Conservation (phyloP, 257 asterid genomes). For the Capsicum chinense region DNA sequence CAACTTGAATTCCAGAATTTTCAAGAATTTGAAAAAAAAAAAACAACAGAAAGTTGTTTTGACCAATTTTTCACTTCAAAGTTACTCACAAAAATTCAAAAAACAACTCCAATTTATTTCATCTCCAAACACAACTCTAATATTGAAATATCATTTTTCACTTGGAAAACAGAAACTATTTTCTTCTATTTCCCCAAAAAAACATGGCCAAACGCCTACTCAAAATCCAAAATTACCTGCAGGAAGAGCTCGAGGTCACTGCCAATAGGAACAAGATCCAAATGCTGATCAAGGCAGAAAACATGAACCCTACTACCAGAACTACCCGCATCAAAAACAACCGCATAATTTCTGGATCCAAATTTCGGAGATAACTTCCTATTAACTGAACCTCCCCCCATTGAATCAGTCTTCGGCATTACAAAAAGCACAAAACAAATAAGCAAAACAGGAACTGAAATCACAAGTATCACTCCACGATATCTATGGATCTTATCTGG, state of each 20-base stretch:
- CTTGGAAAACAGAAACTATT: too few species aligned
- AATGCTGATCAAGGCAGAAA: slow-evolving; percentile 38
- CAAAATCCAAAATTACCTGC: slow-evolving; percentile 27
- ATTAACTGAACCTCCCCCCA: slow-evolving; percentile 32
- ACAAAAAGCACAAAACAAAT: slow-evolving; percentile 42
- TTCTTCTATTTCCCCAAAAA: too few species aligned
- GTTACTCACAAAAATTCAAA: too few species aligned
- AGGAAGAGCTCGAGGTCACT: slow-evolving; percentile 37
- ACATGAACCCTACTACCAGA: slow-evolving; percentile 53
- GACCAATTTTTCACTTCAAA: too few species aligned
- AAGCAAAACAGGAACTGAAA: slow-evolving; percentile 60
- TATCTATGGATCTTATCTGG: slow-evolving; percentile 74
- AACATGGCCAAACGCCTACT: neutral
- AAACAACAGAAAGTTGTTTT: too few species aligned
- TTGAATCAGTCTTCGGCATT: slow-evolving; percentile 39
- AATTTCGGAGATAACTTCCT: slow-evolving; percentile 46
- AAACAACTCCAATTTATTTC: too few species aligned
- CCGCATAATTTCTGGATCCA: slow-evolving; percentile 41
- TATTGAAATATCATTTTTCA: too few species aligned
- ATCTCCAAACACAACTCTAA: too few species aligned
- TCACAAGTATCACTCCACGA: slow-evolving; percentile 68
- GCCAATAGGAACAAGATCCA: slow-evolving; percentile 41
- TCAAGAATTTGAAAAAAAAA: too few species aligned
- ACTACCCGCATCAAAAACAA: slow-evolving; percentile 50
- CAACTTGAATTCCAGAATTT: too few species aligned